Conservation (phyloP, 352 stramenopile species). For the Plasmopara viticola region DNA sequence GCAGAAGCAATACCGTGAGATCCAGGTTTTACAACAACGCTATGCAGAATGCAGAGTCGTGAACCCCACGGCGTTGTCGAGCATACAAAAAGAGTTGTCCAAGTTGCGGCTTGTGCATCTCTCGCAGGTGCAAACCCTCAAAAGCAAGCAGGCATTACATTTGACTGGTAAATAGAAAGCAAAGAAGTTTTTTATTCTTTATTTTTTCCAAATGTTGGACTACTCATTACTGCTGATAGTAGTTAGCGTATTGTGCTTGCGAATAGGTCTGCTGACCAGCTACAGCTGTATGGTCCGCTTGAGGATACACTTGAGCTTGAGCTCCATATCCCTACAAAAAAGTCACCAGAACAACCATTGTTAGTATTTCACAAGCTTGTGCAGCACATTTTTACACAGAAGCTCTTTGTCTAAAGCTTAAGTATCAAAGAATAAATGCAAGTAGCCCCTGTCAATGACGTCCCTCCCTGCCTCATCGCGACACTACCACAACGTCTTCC, state of each 20-base stretch:
- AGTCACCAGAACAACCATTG: conserved; percentile 11
- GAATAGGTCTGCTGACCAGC: conserved; percentile 34
- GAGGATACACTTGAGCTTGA: conserved; percentile 39
- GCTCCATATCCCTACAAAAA: conserved; percentile 45
- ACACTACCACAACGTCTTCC: conserved; percentile 20
- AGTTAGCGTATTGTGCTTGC: conserved; percentile 57
- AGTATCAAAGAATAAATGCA: conserved; percentile 19
- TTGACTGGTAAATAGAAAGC: conserved; percentile 48
- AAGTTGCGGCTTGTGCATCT: conserved; percentile 81
- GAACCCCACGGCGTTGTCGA: conserved; percentile 64
- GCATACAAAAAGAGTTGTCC: conserved; percentile 79
- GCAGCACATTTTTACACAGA: conserved; percentile 15
- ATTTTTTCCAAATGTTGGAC: no score
- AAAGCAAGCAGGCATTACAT: conserved; percentile 78
- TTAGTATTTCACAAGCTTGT: conserved; percentile 11
- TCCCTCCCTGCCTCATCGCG: conserved; percentile 20
- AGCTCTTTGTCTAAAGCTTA: conserved; percentile 2
- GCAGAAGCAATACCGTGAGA: conserved; percentile 85
- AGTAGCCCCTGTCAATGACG: conserved; percentile 22
- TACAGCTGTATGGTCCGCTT: conserved; percentile 26
- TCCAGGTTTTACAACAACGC: conserved; percentile 78
- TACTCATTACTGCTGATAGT: conserved; percentile 53
- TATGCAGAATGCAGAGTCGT: conserved; percentile 71
- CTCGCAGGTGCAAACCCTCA: conserved; percentile 80
- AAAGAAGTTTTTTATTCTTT: no score